Conservation (phyloP, 805 yeast genomes). For the Starmerella bombi region DNA sequence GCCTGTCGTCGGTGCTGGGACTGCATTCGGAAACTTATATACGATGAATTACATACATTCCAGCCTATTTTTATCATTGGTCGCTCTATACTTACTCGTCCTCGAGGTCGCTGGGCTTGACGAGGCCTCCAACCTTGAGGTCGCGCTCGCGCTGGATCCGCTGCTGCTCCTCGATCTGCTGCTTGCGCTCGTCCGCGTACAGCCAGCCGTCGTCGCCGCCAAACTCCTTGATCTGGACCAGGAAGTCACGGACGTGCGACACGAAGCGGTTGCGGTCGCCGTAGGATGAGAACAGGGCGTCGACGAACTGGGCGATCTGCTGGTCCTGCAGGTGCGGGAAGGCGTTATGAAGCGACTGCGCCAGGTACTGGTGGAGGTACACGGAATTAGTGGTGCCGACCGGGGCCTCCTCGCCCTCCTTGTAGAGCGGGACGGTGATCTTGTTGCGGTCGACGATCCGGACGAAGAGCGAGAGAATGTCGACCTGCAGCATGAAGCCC, state of each 20-base stretch:
- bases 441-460: constrained; percentile 66
- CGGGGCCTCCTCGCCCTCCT: constrained; percentile 60
- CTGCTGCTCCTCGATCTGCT: constrained; percentile 54
- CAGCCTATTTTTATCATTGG: too few species aligned
- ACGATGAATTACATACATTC: too few species aligned
- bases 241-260: constrained; percentile 82
- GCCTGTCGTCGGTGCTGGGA: too few species aligned
- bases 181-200: constrained; percentile 85
- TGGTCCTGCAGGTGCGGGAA: constrained; percentile 80
- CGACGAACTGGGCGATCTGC: constrained; percentile 70
- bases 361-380: constrained; percentile 68
- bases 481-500: constrained; percentile 80
- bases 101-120: constrained; percentile 90
- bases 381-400: constrained; percentile 71
- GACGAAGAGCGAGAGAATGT: constrained; percentile 68
- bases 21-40: too few species aligned
- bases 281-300: constrained; percentile 56
- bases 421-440: constrained; percentile 65
- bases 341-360: constrained; percentile 70
- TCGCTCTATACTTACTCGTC: too few species aligned
- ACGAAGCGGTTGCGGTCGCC: constrained; percentile 63
- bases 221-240: constrained; percentile 86
- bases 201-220: constrained; percentile 94
- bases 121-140: constrained; percentile 76
- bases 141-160: constrained; percentile 68